phyloP scores from a whole-genome alignment of 352 stramenopile species.

The Phytophthora sansomeana region DNA sequence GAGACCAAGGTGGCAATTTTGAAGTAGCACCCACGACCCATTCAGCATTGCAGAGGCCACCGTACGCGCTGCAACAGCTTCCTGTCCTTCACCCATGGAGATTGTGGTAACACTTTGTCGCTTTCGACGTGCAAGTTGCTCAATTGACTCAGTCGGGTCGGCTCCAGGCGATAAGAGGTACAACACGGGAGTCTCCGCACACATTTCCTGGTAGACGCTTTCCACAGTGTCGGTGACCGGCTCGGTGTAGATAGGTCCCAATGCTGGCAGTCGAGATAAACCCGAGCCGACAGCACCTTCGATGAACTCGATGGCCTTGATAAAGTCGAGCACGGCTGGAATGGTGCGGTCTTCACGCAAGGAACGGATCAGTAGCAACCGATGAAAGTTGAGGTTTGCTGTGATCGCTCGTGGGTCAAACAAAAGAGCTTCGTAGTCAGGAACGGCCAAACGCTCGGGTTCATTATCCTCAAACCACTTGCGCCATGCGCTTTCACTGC shows the following conservation, averaged over 20 bases:
- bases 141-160: slow-evolving; percentile 78
- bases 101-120: slow-evolving; percentile 72
- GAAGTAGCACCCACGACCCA: slow-evolving; percentile 81
- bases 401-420: slow-evolving; percentile 74
- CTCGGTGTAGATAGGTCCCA: slow-evolving; percentile 72
- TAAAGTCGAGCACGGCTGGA: slow-evolving; percentile 70
- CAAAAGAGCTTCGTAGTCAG: slow-evolving; percentile 73
- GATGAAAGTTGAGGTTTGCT: slow-evolving; percentile 73
- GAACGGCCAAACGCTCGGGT: slow-evolving; percentile 62
- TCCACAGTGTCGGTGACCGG: slow-evolving; percentile 78
- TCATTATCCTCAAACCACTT: slow-evolving; percentile 88
- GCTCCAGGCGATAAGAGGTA: slow-evolving; percentile 78
- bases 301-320: slow-evolving; percentile 68
- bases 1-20: slow-evolving; percentile 82
- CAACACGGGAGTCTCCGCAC: slow-evolving; percentile 66
- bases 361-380: slow-evolving; percentile 69
- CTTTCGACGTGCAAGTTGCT: slow-evolving; percentile 75
- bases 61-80: slow-evolving; percentile 61
- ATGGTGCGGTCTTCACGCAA: slow-evolving; percentile 82
- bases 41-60: slow-evolving; percentile 72
- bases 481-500: slow-evolving; percentile 72
- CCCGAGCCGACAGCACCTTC: slow-evolving; percentile 46
- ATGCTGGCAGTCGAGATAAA: slow-evolving; percentile 50
- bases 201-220: slow-evolving; percentile 74
- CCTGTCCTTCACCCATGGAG: slow-evolving; percentile 84